Percentiles rank a stretch among this genome's conserved stretches.
Conservation (phyloP, 176 grass and related monocot genomes). For the Pontederia paniculata region DNA sequence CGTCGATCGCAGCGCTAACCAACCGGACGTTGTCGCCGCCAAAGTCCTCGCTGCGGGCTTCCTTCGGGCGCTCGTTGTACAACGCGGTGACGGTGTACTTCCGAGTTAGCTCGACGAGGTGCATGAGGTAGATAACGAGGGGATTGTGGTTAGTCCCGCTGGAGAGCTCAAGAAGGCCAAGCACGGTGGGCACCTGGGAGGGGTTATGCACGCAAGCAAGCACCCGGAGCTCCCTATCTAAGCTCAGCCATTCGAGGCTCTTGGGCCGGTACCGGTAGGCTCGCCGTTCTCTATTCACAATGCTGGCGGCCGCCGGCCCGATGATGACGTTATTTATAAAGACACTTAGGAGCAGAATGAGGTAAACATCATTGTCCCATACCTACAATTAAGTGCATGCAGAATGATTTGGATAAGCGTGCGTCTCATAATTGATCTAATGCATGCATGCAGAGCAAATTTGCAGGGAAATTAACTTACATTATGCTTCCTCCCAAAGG, state of each 20-base stretch:
- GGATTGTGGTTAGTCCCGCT: conserved; percentile 12
- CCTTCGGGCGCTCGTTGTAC: conserved; percentile 25
- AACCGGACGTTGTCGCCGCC: not conserved
- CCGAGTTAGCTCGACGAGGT: conserved; percentile 58
- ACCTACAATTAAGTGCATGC: too few species aligned
- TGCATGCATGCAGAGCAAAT: not conserved
- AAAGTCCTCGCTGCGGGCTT: not conserved
- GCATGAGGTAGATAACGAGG: conserved; percentile 33
- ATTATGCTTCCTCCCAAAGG: conserved; percentile 7
- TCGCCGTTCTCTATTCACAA: not conserved
- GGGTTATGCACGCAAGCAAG: conserved; percentile 44
- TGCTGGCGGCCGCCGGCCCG: not conserved
- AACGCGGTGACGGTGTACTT: conserved; percentile 38
- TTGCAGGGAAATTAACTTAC: conserved; percentile 18
- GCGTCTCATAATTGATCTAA: too few species aligned
- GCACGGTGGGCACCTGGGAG: conserved; percentile 23
- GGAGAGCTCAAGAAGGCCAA: conserved; percentile 31
- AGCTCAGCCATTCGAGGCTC: not conserved
- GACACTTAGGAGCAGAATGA: not conserved
- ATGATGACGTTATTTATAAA: not conserved
- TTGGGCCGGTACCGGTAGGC: not conserved
- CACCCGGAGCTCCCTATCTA: conserved; percentile 35
- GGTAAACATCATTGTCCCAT: too few species aligned
- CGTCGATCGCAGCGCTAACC: conserved; percentile 10
- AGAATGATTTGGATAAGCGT: too few species aligned